Evolutionary conservation across 768 basidiomycete species (phyloP).

Genomic region (Pleurotus djamor): DNA sequence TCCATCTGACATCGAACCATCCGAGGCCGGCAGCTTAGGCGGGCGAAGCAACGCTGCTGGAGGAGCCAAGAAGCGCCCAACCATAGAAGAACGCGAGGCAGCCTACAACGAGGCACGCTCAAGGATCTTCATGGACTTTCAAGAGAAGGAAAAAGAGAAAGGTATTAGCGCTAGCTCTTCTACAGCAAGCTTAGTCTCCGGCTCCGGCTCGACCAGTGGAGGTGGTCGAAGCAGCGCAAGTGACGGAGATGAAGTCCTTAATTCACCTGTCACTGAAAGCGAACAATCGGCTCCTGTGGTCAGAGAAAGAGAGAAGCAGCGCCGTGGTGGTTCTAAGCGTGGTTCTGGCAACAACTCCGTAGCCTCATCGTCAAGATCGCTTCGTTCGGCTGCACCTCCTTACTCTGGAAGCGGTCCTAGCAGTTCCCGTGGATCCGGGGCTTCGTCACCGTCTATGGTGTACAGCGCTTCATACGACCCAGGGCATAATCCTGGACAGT

Average conservation of each 20-base stretch:
- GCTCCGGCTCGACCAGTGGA: constrained; percentile 53
- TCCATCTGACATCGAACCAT: constrained; percentile 75
- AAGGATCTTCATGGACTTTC: constrained; percentile 83
- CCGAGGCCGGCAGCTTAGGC: constrained; percentile 76
- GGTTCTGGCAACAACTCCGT: constrained; percentile 42
- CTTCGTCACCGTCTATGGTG: constrained; percentile 74
- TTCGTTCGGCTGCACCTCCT: constrained; percentile 48
- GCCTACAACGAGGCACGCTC: constrained; percentile 88
- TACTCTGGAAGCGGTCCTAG: constrained; percentile 52
- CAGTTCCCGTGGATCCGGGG: constrained; percentile 71
- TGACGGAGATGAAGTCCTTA: constrained; percentile 62
- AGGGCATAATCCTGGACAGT: constrained; percentile 33
- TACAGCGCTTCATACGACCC: constrained; percentile 77
- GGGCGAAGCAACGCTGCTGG: constrained; percentile 65
- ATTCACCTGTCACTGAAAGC: constrained; percentile 77
- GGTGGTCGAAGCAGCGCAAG: constrained; percentile 58
- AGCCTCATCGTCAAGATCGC: constrained; percentile 59
- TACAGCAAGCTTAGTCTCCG: constrained; percentile 66
- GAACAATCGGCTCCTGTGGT: constrained; percentile 66
- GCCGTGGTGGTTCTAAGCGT: constrained; percentile 26
- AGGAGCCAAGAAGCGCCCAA: constrained; percentile 68
- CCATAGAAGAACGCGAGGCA: constrained; percentile 83
- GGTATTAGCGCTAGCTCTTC: constrained; percentile 79
- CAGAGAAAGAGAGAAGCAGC: constrained; percentile 51
- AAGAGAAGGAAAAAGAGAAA: constrained; percentile 71